Conservation (phyloP, 176 grass and related monocot genomes). For the Bothriochloa decipiens region DNA sequence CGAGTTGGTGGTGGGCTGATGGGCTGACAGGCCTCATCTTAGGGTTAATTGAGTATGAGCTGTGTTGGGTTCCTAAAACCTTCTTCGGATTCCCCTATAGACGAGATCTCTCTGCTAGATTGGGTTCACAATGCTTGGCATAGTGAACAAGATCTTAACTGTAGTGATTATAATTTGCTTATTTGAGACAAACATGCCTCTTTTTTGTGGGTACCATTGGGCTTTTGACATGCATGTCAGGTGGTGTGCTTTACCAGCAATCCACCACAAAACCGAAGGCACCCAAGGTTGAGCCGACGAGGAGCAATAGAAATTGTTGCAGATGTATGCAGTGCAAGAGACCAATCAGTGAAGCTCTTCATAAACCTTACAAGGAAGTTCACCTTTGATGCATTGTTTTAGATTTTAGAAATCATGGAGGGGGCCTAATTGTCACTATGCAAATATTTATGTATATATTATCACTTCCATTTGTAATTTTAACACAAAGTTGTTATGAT, state of each 20-base stretch:
- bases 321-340: slow-evolving; percentile 46
- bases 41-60: neutral
- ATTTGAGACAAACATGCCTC: slow-evolving; percentile 79
- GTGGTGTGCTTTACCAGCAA: slow-evolving; percentile 74
- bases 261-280: slow-evolving; percentile 67
- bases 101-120: slow-evolving; percentile 67
- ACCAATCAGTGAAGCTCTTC: slow-evolving; percentile 22
- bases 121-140: slow-evolving; percentile 75
- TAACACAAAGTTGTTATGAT: slow-evolving; percentile 27
- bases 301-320: slow-evolving; percentile 62
- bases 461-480: neutral
- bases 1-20: neutral
- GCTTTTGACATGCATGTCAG: slow-evolving; percentile 74
- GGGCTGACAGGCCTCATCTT: neutral
- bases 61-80: too few relatives aligned
- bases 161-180: slow-evolving; percentile 67
- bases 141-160: slow-evolving; percentile 79
- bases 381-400: neutral
- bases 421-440: slow-evolving; percentile 6
- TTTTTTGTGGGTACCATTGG: slow-evolving; percentile 63
- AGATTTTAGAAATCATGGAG: neutral
- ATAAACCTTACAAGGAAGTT: slow-evolving; percentile 14
- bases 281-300: slow-evolving; percentile 59
- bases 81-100: too few relatives aligned
- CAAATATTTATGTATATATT: slow-evolving; percentile 37